Conservation (phyloP, 225 moss, liverwort and hornwort species). For the Pseudisothecium myosuroides region DNA sequence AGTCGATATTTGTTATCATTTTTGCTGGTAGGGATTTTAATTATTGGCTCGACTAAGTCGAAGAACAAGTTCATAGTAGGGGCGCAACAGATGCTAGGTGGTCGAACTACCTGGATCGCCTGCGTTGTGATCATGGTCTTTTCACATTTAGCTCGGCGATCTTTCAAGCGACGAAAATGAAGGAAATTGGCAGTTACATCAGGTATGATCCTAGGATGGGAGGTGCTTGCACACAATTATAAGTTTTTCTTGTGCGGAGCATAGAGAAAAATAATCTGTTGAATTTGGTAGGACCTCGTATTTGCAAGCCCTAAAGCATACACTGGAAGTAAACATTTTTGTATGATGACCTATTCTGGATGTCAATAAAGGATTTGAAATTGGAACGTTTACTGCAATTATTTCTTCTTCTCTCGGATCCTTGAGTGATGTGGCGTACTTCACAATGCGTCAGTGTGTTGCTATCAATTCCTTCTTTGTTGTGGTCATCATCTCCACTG, state of each 20-base stretch:
- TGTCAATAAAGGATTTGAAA: background rate
- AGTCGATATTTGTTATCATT: constrained; percentile 19
- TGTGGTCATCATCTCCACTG: background rate
- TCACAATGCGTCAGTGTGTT: background rate
- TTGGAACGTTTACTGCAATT: background rate
- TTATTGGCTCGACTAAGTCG: constrained; percentile 23
- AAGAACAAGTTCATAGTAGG: constrained; percentile 13
- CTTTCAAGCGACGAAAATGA: constrained; percentile 14
- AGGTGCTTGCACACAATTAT: background rate
- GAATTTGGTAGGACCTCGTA: background rate
- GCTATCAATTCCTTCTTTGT: background rate
- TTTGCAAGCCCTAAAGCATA: background rate
- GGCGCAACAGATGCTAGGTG: constrained; percentile 24
- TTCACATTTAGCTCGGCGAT: constrained; percentile 30
- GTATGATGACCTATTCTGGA: background rate
- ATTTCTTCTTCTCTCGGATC: background rate
- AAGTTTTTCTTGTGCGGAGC: background rate
- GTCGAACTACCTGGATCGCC: constrained; percentile 23
- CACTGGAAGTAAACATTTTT: background rate
- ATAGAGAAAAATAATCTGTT: background rate
- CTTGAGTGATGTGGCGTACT: background rate
- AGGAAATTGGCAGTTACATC: background rate
- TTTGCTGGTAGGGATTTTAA: constrained; percentile 15
- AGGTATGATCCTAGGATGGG: constrained; percentile 1
- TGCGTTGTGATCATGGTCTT: constrained; percentile 22